Conservation (phyloP, 306 rosid genomes). For the Canavalia ensiformis region DNA sequence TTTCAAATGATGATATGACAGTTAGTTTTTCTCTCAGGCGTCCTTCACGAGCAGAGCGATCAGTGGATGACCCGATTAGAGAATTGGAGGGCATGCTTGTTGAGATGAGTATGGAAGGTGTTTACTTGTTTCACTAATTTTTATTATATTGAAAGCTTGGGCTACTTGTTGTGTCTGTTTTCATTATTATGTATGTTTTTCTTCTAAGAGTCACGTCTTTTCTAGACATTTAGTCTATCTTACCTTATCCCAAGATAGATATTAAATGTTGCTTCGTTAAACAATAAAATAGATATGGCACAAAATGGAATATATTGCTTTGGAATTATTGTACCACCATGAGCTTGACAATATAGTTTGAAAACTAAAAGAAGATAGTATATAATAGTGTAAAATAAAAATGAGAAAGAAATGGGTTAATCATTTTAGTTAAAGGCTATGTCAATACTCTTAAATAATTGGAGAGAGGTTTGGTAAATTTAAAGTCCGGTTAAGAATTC, state of each 20-base stretch:
- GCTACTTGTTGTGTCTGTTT: background rate
- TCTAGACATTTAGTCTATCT: background rate
- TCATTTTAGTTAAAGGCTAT: background rate
- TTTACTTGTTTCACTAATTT: background rate
- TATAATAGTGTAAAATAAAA: no score
- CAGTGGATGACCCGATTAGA: constrained; percentile 90
- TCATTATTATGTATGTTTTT: background rate
- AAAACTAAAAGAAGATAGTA: background rate
- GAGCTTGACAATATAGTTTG: background rate
- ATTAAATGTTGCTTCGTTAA: background rate
- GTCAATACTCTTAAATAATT: background rate
- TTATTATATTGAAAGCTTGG: background rate
- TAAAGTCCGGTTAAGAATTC: no score
- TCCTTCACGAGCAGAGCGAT: constrained; percentile 85
- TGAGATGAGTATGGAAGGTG: constrained; percentile 97
- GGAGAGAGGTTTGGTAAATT: background rate
- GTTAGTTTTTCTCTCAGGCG: constrained; percentile 70
- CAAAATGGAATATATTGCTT: background rate
- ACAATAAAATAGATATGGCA: background rate
- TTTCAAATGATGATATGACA: constrained; percentile 70
- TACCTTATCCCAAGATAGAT: background rate
- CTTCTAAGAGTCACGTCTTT: background rate
- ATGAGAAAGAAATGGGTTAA: background rate
- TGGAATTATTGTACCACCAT: background rate
- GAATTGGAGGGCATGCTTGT: constrained; percentile 96